Base-by-base conservation (phyloP, 768 basidiomycete genomes). In the Leucogyrophana mollusca region DNA sequence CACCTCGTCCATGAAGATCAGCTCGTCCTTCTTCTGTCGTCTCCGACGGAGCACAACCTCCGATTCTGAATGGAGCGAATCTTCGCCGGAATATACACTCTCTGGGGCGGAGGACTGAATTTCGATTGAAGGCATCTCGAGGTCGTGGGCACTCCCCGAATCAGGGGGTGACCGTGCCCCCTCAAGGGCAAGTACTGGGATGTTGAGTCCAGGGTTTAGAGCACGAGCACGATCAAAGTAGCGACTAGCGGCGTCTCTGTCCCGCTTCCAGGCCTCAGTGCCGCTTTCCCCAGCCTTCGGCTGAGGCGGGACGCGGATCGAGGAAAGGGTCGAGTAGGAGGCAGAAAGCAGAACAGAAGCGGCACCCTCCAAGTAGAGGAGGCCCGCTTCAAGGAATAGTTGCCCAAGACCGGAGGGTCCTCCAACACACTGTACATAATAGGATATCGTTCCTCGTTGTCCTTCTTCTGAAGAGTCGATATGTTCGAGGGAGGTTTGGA, bases 351-450 rank as follows among this genome's bases (percentile, higher is more conserved):
- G 72, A n/a, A 73, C 70, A 0, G 83, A 76, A 14, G 89, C 87
- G 11, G 85, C 78, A 6, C 89, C 89, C 61, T 91, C 89, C n/a
- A 90, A 73, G 58, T 90, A 80, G 23, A 91, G 77, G 21, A 90
- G 72, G 3, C 89, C 89, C 4, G 85, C 85, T 62, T 89, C 86
- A 5, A 87, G 68, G 63, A 88, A 90, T 8, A 91, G 78, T 47
- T 82, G 83, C 1, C 85, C 88, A 2, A 90, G 71, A 0, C 84
- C 85, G 14, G 61, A 59, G n/a, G 72, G 55, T 24, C 87, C 86
- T 18, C 89, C 89, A 7, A 91, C 65, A 41, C 78, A 79, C 35
- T 81, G 76, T 30, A 83, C 54, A 56, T 83, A 85, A 63, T 90
- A 90, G 0, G 71, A 64, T 22, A 68, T 56, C 2, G 79, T 82